Evolutionary conservation across 75 land plant species (phyloP).

Genomic region (Pinus taeda): DNA sequence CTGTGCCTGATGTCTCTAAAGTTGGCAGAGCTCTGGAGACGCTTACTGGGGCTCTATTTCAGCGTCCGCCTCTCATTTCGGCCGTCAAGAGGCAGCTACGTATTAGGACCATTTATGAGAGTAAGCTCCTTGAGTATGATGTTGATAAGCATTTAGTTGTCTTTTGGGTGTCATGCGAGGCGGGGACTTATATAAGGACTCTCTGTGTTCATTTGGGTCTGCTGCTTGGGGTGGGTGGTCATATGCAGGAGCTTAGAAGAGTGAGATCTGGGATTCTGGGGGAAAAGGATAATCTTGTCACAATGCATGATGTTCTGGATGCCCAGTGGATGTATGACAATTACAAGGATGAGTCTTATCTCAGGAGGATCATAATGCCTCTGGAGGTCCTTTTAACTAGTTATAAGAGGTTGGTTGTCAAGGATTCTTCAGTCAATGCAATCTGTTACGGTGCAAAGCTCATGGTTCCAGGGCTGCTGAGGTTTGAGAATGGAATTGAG

Average conservation of each 20-base stretch:
- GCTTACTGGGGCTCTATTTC: conserved; percentile 88
- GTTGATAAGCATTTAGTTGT: conserved; percentile 79
- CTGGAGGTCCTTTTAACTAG: conserved; percentile 84
- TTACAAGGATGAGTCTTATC: conserved; percentile 72
- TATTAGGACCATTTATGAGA: conserved; percentile 88
- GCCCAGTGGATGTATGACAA: conserved; percentile 94
- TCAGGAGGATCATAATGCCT: conserved; percentile 90
- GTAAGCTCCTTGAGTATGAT: conserved; percentile 90
- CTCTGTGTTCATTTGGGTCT: conserved; percentile 91
- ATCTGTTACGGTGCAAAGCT: conserved; percentile 97
- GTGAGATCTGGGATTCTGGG: conserved; percentile 92
- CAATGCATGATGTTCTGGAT: conserved; percentile 96
- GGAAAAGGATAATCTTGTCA: conserved; percentile 92
- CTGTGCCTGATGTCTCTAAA: conserved; percentile 66
- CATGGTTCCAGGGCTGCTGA: conserved; percentile 93
- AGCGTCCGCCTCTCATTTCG: conserved; percentile 89
- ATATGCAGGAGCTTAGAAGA: conserved; percentile 96
- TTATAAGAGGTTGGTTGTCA: conserved; percentile 88
- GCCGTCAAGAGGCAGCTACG: conserved; percentile 94
- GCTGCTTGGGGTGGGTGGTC: conserved; percentile 84
- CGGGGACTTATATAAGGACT: conserved; percentile 90
- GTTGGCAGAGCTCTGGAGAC: conserved; percentile 88
- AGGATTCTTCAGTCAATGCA: conserved; percentile 95
- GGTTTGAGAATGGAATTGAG: conserved; percentile 92
- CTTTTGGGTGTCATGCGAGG: conserved; percentile 94